These are phyloP conservation scores for Niveomyces coronatus DNA, from an alignment of 2,329 filamentous ascomycete genomes.

Conservation along the genomic window DNA sequence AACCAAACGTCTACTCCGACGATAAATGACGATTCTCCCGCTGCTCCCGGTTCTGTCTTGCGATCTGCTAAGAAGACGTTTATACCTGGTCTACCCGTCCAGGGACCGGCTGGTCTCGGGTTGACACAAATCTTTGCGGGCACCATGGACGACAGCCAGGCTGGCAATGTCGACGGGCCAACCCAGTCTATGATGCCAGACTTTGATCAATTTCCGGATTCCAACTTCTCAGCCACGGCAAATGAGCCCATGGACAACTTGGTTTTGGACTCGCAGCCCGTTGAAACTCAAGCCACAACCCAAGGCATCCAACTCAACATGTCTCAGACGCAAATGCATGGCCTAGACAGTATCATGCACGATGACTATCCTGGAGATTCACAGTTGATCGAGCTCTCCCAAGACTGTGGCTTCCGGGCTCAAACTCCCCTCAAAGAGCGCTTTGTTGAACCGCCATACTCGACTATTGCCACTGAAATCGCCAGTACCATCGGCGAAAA, in stretches of 20 bases:
- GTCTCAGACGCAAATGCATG: conserved; percentile 49
- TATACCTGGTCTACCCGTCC: conserved; percentile 56
- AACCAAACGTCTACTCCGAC: conserved; percentile 31
- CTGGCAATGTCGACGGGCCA: conserved; percentile 19
- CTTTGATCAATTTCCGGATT: conserved; percentile 46
- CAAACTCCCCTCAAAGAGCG: conserved; percentile 61
- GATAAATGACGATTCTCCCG: conserved; percentile 37
- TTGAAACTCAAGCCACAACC: conserved; percentile 25
- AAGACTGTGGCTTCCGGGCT: conserved; percentile 67
- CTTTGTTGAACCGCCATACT: conserved; percentile 53
- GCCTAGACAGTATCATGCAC: conserved; percentile 45
- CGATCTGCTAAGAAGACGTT: conserved; percentile 59
- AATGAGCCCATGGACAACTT: conserved; percentile 44
- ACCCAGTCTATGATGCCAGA: conserved; percentile 45
- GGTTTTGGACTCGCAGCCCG: conserved; percentile 33
- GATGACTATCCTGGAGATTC: conserved; percentile 44
- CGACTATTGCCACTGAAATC: conserved; percentile 62
- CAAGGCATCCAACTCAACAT: conserved; percentile 45
- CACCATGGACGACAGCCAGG: conserved; percentile 64
- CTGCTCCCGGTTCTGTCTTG: conserved; percentile 52
- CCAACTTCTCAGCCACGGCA: conserved; percentile 49
- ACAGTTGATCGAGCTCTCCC: conserved; percentile 64
- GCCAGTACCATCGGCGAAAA: conserved; percentile 24
- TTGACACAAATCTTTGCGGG: conserved; percentile 86
- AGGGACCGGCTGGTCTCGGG: conserved; percentile 54